Evolutionary conservation across 192 early-diverging fungal species (phyloP).

Genomic region (Lobosporangium transversale): DNA sequence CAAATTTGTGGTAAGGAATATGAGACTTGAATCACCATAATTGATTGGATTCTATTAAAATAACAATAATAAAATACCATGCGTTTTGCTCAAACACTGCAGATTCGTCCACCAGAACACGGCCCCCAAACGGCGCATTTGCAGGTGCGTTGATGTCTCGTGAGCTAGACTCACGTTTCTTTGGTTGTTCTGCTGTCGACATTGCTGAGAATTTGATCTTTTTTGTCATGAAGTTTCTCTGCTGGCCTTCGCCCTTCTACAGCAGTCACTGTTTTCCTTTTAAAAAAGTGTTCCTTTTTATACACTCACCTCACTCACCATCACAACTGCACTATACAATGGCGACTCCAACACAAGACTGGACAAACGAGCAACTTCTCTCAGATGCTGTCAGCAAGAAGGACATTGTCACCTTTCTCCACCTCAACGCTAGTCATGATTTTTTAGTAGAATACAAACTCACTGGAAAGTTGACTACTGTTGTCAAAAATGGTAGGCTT

Average conservation of each 20-base stretch:
- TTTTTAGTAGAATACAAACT: conserved; percentile 75
- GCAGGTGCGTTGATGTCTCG: conserved; percentile 40
- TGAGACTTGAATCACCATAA: neutral
- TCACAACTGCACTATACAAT: conserved; percentile 10
- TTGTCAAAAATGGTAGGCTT: conserved; percentile 69
- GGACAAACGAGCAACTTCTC: conserved; percentile 71
- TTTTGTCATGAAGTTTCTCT: neutral
- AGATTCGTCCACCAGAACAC: conserved; percentile 37
- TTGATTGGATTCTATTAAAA: neutral
- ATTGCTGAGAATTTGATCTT: neutral
- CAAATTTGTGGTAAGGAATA: neutral
- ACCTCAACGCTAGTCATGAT: conserved; percentile 66
- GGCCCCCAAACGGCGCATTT: conserved; percentile 30
- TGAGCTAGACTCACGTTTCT: conserved; percentile 43
- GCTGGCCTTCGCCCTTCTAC: neutral
- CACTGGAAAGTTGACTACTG: conserved; percentile 73
- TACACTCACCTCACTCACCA: neutral
- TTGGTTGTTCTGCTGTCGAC: conserved; percentile 7
- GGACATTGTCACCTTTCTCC: conserved; percentile 73
- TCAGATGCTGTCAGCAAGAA: conserved; percentile 77
- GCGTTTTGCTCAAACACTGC: conserved; percentile 50
- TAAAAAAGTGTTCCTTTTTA: neutral
- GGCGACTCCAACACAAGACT: conserved; percentile 56
- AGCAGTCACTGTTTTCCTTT: conserved; percentile 38
- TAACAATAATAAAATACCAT: too few species aligned